Conservation (phyloP, 345 rosid genomes). For the Arabis alpina region DNA sequence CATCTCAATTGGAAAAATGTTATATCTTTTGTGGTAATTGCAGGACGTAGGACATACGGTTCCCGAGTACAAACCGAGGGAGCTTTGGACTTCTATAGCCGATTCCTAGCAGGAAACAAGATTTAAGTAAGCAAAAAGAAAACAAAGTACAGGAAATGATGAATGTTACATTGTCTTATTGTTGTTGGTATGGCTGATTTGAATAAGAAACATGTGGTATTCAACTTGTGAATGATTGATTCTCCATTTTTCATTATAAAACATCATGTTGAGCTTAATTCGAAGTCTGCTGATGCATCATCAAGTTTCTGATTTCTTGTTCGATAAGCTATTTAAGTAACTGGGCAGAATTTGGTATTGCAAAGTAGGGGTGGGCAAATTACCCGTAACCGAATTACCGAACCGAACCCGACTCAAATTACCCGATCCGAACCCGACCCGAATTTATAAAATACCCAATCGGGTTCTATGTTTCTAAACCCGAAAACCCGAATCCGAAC, state of each 20-base stretch:
- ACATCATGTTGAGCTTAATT: neutral
- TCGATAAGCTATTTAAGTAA: too few species aligned
- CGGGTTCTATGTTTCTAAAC: too few species aligned
- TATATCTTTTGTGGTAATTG: conserved; percentile 26
- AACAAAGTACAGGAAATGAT: neutral
- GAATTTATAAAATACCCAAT: too few species aligned
- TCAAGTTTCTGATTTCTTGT: too few species aligned
- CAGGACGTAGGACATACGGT: conserved; percentile 96
- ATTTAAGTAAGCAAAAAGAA: conserved; percentile 39
- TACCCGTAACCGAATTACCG: too few species aligned
- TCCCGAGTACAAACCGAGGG: conserved; percentile 86
- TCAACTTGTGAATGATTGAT: conserved; percentile 11
- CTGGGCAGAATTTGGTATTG: too few species aligned
- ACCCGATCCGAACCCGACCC: too few species aligned
- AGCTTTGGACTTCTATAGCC: conserved; percentile 77
- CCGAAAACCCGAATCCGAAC: too few species aligned
- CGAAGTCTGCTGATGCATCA: too few species aligned
- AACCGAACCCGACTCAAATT: too few species aligned
- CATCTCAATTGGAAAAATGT: neutral
- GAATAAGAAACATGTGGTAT: conserved; percentile 16
- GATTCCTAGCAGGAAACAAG: conserved; percentile 62
- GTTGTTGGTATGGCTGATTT: conserved; percentile 3
- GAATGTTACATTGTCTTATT: neutral
- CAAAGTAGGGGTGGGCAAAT: too few species aligned
- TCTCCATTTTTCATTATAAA: neutral